Base-by-base conservation (phyloP, 2,329 filamentous ascomycete species). In the Magnaporthales sp. region DNA sequence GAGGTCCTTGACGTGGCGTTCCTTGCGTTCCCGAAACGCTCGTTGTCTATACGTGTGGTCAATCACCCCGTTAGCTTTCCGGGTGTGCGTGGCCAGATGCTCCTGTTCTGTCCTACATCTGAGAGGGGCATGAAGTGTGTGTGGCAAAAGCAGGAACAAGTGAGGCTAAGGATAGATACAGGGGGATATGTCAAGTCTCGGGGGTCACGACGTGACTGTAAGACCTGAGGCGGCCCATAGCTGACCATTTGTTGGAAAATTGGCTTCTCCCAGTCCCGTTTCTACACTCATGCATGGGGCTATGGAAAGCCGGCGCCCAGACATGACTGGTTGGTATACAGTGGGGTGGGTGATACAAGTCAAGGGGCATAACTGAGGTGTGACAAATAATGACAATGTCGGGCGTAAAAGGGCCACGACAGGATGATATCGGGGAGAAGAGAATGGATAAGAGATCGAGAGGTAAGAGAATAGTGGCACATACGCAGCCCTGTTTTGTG, bases 11-110 rank as follows among this genome's bases (percentile, higher is more conserved):
- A 98, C 93, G 74, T 77, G 93, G 67, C 89, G 90, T 77, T 98
- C 94, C 78, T 98, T 98, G 71, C 94, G 90, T 78, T 98, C 94
- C 68, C 94, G 92, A 77, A 98, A 98, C 32, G 95, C 94, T 72
- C 94, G 90, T 83, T 98, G 95, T 63, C 94, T 97, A 69, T 30
- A 61, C 13, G 8, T 27, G 58, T 27, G 58, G 19, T 51, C 38
- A 51, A 7, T 51, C n/a, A 51, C 15, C 38, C 38, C 5, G 38
- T 51, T 27, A 61, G 58, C 58, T 2, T 5, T 51, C 38, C 19
- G 38, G 38, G 15, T 51, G 6, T 19, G 3, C 9, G n/a, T n/a
- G 38, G 38, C 38, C 38, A n/a, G 15, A 51, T 51, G 38, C n/a
- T n/a, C n/a, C n/a, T n/a, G 38, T 51, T n/a, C n/a, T 46, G 38